Evolutionary conservation across 371 early-diverging fungal species (phyloP), one percentile per base, ranked within the genome.

Genomic region (Rhizopus stolonifer): DNA sequence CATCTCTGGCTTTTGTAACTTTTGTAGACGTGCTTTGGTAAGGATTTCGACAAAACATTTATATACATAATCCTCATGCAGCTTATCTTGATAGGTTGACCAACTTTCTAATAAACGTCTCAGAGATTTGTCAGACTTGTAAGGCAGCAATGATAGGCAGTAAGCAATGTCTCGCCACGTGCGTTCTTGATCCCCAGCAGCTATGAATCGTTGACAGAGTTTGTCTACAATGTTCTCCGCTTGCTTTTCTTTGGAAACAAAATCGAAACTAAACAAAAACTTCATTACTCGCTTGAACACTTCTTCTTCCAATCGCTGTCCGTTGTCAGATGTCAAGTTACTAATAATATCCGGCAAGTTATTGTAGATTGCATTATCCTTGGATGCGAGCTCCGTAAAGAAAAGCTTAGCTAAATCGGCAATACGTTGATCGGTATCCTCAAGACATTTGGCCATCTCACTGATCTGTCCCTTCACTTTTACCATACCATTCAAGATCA

Each of bases 301-400:
- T 51, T 76, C 86, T 60, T 94, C 94, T 33, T 85, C 81, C 19
- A 95, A 84, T 11, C 63, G 60, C 14, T 32, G 31, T 1, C 69
- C 67, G 17, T 72, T 72, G 11, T 74, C 73, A 26, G 70, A 79
- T 25, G 88, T 87, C 52, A 98, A 73, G 56, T 90, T 92, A 59
- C 90, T 89, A 57, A 98, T 93, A 46, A 98, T 97, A 69, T 98
- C 99, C 1, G 96, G 95, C 59, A 98, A 71, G 68, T 96, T 95
- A 78, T 98, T 98, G 77, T 96, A 97, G 17, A 98, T 88, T 7
- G 96, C 94, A 69, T 96, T 95, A 65, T 98, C 99, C 67, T 98
- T 98, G 38, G 89, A 84, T 0, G 95, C 84, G 50, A 98, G 70
- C 65, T 98, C 99, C 8, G 92, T 86, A 67, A 98, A 98, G 82